Evolutionary conservation across 495 filamentous ascomycete genomes (phyloP), one percentile per base, ranked within the genome.

Genomic region (Aspergillus wentii): DNA sequence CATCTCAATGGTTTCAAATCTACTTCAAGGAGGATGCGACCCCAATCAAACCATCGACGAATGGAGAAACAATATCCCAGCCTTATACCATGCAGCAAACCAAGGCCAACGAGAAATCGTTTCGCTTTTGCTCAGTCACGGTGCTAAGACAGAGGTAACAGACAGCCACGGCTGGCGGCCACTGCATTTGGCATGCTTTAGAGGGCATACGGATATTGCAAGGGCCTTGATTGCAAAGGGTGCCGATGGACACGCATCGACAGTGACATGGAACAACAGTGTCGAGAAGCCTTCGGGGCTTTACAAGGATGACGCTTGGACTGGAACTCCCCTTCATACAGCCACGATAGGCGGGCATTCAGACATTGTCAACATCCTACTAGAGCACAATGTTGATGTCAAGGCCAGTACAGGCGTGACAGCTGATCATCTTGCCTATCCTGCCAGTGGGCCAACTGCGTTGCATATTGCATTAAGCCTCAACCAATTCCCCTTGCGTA

Each of bases 281-380:
- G 11, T 10, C 14, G 9, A n/a, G 7, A 44, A 38, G n/a, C 41
- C 41, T 4, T n/a, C 33, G 4, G 34, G 34, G 5, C 7, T 44
- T 8, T 44, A 44, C 18, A n/a, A 16, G 4, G n/a, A 15, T 8
- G 14, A 33, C 8, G 8, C 15, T 4, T 44, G 28, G 27, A 17
- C 28, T 0, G 41, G 34, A 9, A 26, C 26, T 8, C 28, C 41
- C 3, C 29, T 44, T 21, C 41, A 44, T 17, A 33, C 38, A 0
- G 35, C 41, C 4, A 29, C 28, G 17, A 44, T 44, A 35, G 35
- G 18, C 11, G 41, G 35, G n/a, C n/a, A n/a, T n/a, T 5, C 37
- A 7, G 22, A 34, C n/a, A 35, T 40, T 17, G 30, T 40, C 5
- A 15, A 40, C 16, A 15, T 40, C 1, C 16, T 46, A 1, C 21